Evolutionary conservation across 2,329 filamentous ascomycete genomes (phyloP), one percentile per base, ranked within the genome.

Genomic region (Aspergillus sp.): DNA sequence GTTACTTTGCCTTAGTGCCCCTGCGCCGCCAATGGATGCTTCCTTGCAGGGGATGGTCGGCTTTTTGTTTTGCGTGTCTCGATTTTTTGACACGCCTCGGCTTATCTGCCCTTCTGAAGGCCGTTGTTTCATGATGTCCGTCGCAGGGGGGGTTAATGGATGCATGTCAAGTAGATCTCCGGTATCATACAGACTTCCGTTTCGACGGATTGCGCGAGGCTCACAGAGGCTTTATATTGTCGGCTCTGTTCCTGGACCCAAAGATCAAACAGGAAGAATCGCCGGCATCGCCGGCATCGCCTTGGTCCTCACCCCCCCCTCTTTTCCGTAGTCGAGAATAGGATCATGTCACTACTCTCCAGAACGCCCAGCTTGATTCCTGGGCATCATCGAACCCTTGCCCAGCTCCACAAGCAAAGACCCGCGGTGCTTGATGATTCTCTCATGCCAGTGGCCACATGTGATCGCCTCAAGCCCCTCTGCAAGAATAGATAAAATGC

Each of bases 191-290:
- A 44, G 39, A 23, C 17, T 9, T 15, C 19, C 41, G 37, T 51
- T 39, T 49, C 46, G 39, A 19, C 17, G 37, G 27, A 31, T 11
- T 31, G 27, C 27, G 9, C 27, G 27, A 23, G 31, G 43, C 23
- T 40, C 55, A 52, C 55, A 49, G 49, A 53, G 55, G 50, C 50
- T 57, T 57, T 57, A 52, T 52, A 49, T 53, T 31, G 23, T 48
- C 48, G 55, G 27, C 15, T 44, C 39, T 44, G 39, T 6, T 33
- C 23, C n/a, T 40, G 9, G 7, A 33, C 3, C 19, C 8, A 35
- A 31, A 33, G 15, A 37, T 35, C 14, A 44, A 14, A n/a, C 39
- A 27, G 25, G n/a, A 12, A 27, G 15, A 31, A 9, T 23, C 21
- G 14, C 44, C 23, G 23, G 23, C 14, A n/a, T 23, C 14, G 6